Percentiles rank a stretch among this genome's conserved stretches.
Conservation (phyloP, 2,329 filamentous ascomycete genomes). For the Diaporthe ampelina region DNA sequence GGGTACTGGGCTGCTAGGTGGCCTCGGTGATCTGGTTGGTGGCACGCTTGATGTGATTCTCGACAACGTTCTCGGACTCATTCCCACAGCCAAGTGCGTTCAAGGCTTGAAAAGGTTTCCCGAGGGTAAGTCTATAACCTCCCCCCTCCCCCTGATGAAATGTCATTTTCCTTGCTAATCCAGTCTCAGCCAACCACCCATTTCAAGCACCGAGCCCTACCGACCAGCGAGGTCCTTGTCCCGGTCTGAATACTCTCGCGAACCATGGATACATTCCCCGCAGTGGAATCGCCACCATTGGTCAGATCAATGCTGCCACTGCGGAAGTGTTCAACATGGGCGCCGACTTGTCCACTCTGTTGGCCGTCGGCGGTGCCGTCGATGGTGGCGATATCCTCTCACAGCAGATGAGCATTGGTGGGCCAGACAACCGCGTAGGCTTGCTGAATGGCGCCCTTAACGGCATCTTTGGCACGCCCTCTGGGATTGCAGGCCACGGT, state of each 20-base stretch:
- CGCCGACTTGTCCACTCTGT: conserved; percentile 36
- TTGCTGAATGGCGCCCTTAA: conserved; percentile 39
- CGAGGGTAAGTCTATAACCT: not conserved
- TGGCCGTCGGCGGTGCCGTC: conserved; percentile 34
- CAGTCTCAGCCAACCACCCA: not conserved
- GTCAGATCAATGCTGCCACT: conserved; percentile 40
- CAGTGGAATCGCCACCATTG: conserved; percentile 40
- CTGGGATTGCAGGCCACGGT: conserved; percentile 41
- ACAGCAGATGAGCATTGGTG: conserved; percentile 41
- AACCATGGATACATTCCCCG: conserved; percentile 55
- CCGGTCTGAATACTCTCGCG: conserved; percentile 53
- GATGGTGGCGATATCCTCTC: conserved; percentile 41
- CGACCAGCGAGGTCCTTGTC: conserved; percentile 47
- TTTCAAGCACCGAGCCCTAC: conserved; percentile 1
- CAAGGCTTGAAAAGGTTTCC: conserved; percentile 18
- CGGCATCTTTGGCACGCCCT: conserved; percentile 40
- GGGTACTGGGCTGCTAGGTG: not conserved
- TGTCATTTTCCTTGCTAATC: not conserved
- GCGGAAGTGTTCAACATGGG: conserved; percentile 41
- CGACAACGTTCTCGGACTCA: conserved; percentile 23
- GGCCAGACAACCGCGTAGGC: conserved; percentile 40
- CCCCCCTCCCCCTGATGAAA: too few relatives aligned
- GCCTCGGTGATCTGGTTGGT: not conserved
- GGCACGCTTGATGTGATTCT: conserved; percentile 2
- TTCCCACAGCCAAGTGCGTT: not conserved